Conservation (phyloP, 73 alveolate genomes). For the Breviolum minutum region DNA sequence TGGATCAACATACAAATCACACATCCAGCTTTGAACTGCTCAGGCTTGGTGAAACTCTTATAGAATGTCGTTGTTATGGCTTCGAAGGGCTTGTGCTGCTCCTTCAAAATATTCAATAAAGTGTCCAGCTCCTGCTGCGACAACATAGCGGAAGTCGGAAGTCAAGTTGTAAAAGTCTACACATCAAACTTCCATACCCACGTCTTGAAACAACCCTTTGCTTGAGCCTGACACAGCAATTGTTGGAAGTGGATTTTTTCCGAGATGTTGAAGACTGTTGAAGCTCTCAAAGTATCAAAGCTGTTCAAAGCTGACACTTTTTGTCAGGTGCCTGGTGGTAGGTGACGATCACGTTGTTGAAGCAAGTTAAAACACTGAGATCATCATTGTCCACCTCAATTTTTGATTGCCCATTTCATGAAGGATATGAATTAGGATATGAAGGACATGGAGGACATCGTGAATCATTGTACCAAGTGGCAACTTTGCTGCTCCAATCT, state of each 20-base stretch:
- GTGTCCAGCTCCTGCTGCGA: constrained; percentile 23
- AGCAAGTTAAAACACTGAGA: constrained; percentile 36
- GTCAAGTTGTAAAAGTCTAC: not conserved
- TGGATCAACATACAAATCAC: constrained; percentile 23
- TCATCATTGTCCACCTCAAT: constrained; percentile 32
- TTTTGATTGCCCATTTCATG: not conserved
- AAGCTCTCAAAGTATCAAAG: too few species aligned
- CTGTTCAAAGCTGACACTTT: not conserved
- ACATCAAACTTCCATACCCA: not conserved
- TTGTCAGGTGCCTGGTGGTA: constrained; percentile 12
- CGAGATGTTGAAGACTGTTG: too few species aligned
- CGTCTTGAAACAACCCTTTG: not conserved
- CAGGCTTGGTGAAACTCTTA: constrained; percentile 95
- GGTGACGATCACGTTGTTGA: constrained; percentile 75
- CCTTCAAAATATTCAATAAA: not conserved
- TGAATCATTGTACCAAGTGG: not conserved
- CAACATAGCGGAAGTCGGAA: not conserved
- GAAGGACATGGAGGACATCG: too few species aligned
- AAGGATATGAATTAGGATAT: too few species aligned
- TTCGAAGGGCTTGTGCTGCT: constrained; percentile 2
- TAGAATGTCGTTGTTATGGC: constrained; percentile 95
- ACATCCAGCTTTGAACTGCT: constrained; percentile 94
- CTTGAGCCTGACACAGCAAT: not conserved
- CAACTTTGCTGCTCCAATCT: constrained; percentile 83
- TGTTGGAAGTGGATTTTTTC: too few species aligned